Evolutionary conservation across 495 filamentous ascomycete species (phyloP), one percentile per base, ranked within the genome.

Genomic region (Ramalina intermedia): DNA sequence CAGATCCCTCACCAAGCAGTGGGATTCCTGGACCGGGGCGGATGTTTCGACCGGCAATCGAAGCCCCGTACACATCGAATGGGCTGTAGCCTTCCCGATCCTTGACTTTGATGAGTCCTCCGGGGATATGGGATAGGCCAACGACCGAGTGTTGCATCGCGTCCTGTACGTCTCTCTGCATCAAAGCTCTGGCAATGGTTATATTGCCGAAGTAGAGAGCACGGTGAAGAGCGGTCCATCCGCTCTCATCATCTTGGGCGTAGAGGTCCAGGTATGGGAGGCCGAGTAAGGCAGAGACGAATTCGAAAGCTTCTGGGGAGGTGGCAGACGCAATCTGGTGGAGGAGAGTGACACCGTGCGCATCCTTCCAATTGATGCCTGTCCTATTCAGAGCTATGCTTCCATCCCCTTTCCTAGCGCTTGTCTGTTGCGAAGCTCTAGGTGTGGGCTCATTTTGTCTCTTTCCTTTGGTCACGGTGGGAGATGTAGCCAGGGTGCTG

Each of bases 1-100:
- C 59, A 27, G 46, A 29, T 17, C 27, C 55, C 29, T 56, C 55
- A 16, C 44, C 44, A 20, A 53, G 37, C 0, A 59, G 37, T 6
- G 49, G 45, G 27, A 33, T 27, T 26, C 41, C 46, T 26, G 44
- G 37, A 20, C 55, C 49, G 18, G 55, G 64, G 48, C 66, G 69
- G 37, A 74, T 68, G 27, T 66, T 66, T 20, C 70, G 64, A 26
- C 81, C 74, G 41, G 78, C 78, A 46, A 95, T 87, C 12, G 87
- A 90, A 20, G 81, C 75, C 41, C 81, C 81, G 55, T 91, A 95
- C 14, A 96, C 69, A 60, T 96, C 90, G 51, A 95, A 93, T 0
- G 91, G 89, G 49, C 87, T 94, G 55, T 90, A 84, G 16, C 93
- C 93, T 61, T 95, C 89, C 41, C 82, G 80, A 56, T 98, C 91